Conservation (phyloP, 805 yeast species). For the Yarrowia keelungensis region DNA sequence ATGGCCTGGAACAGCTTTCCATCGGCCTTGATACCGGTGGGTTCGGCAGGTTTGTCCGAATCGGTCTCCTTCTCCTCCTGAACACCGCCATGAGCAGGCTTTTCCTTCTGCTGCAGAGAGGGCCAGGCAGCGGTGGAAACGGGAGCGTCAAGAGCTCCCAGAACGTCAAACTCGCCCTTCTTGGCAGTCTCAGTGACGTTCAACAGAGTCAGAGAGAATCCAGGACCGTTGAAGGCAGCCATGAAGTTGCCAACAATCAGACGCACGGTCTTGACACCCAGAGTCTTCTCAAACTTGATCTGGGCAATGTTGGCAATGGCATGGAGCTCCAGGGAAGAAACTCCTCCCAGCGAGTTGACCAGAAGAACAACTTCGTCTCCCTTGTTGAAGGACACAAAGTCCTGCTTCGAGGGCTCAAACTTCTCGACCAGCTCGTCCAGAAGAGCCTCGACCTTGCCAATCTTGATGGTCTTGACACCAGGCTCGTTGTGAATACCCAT, state of each 20-base stretch:
- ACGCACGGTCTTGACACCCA: slow-evolving; percentile 68
- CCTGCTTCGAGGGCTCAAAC: slow-evolving; percentile 77
- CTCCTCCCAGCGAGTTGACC: slow-evolving; percentile 89
- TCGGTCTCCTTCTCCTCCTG: slow-evolving; percentile 44
- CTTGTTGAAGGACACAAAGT: slow-evolving; percentile 71
- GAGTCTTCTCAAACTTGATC: slow-evolving; percentile 59
- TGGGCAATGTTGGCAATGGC: slow-evolving; percentile 71
- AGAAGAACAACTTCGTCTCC: slow-evolving; percentile 72
- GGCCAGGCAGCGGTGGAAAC: slow-evolving; percentile 86
- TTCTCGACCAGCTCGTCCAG: slow-evolving; percentile 63
- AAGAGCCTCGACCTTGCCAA: slow-evolving; percentile 73
- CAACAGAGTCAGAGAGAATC: slow-evolving; percentile 83
- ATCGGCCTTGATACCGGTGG: slow-evolving; percentile 50
- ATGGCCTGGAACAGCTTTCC: slow-evolving; percentile 44
- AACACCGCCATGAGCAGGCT: slow-evolving; percentile 41
- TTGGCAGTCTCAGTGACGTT: slow-evolving; percentile 65
- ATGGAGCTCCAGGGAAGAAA: slow-evolving; percentile 77
- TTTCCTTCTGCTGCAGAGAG: slow-evolving; percentile 33
- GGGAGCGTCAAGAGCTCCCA: slow-evolving; percentile 69
- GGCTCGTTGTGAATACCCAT: slow-evolving; percentile 97
- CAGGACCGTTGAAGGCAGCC: slow-evolving; percentile 91
- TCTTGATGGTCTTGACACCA: slow-evolving; percentile 68
- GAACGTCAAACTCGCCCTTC: slow-evolving; percentile 51
- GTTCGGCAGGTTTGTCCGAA: slow-evolving; percentile 42
- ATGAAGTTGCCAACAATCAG: slow-evolving; percentile 79